Percentiles rank a stretch among this genome's conserved stretches.
Conservation (phyloP, 306 rosid species). For the Vigna unguiculata region DNA sequence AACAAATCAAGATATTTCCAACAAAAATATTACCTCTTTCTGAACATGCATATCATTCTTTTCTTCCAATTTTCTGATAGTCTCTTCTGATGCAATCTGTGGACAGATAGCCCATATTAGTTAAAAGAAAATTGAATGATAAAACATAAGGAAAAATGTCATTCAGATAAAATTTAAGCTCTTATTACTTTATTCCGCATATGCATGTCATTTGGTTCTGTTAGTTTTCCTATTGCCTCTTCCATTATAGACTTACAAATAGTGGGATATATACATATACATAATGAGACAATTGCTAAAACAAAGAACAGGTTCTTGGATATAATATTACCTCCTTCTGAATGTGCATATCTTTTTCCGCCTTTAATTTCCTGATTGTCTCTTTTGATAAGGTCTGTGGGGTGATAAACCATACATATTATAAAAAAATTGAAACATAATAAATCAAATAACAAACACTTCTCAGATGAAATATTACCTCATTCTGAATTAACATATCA, state of each 20-base stretch:
- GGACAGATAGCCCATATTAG: constrained; percentile 26
- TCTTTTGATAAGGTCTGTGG: constrained; percentile 49
- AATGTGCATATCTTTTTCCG: constrained; percentile 51
- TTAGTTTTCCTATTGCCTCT: constrained; percentile 42
- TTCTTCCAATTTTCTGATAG: constrained; percentile 47
- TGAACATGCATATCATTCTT: constrained; percentile 52
- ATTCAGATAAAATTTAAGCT: constrained; percentile 34
- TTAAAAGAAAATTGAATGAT: constrained; percentile 17
- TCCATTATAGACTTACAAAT: constrained; percentile 44
- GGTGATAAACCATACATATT: constrained; percentile 11
- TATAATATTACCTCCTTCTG: constrained; percentile 57
- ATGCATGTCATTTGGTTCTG: background rate
- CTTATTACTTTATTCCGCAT: constrained; percentile 6
- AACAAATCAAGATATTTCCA: constrained; percentile 39
- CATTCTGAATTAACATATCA: constrained; percentile 46
- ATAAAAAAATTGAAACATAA: constrained; percentile 29
- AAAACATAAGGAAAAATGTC: constrained; percentile 11
- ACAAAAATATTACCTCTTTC: constrained; percentile 56
- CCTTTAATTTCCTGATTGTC: constrained; percentile 48
- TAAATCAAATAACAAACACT: constrained; percentile 32
- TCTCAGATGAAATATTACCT: constrained; percentile 51
- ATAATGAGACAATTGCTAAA: constrained; percentile 18
- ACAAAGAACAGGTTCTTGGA: constrained; percentile 36
- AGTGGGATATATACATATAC: background rate
- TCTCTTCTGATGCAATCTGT: constrained; percentile 51